phyloP scores from a whole-genome alignment of 805 yeast genomes.

The Tanozyma kutaoensis region DNA sequence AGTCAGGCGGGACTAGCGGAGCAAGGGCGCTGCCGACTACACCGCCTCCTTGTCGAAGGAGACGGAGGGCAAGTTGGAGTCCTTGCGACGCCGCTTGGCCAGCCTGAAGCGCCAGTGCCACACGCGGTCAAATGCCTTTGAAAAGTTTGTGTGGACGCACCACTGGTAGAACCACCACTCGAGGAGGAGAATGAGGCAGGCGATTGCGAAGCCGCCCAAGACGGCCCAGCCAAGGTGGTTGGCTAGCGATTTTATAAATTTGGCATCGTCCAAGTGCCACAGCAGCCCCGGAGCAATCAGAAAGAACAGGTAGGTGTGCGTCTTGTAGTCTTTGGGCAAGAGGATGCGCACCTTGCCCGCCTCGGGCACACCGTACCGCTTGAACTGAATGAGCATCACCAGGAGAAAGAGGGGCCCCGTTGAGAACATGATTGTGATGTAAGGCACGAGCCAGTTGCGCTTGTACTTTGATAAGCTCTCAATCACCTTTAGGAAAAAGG shows the following conservation, averaged over 20 bases:
- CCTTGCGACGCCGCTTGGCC: too few relatives aligned
- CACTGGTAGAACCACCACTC: slow-evolving; percentile 28
- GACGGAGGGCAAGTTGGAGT: too few relatives aligned
- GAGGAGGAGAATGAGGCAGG: slow-evolving; percentile 20
- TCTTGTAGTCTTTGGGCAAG: slow-evolving; percentile 61
- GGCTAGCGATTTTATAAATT: slow-evolving; percentile 59
- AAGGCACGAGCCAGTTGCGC: slow-evolving; percentile 70
- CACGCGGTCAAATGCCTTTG: slow-evolving; percentile 8
- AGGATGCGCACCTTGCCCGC: slow-evolving; percentile 56
- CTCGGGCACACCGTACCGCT: slow-evolving; percentile 63
- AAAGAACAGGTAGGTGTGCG: slow-evolving; percentile 50
- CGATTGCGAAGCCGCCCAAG: slow-evolving; percentile 53
- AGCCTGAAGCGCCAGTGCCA: too few relatives aligned
- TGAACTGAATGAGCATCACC: slow-evolving; percentile 78
- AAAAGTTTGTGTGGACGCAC: slow-evolving; percentile 16
- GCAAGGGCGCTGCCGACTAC: too few relatives aligned
- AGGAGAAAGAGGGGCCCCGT: slow-evolving; percentile 87
- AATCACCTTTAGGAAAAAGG: slow-evolving; percentile 63
- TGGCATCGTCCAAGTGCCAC: slow-evolving; percentile 88
- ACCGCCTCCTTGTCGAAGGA: too few relatives aligned
- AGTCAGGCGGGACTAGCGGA: too few relatives aligned
- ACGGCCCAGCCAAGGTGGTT: slow-evolving; percentile 65
- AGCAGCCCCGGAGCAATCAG: slow-evolving; percentile 72
- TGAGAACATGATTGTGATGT: slow-evolving; percentile 82
- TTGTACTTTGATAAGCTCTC: slow-evolving; percentile 49